phyloP scores from a whole-genome alignment of 305 asterid genomes.

The Rubia balearica region DNA sequence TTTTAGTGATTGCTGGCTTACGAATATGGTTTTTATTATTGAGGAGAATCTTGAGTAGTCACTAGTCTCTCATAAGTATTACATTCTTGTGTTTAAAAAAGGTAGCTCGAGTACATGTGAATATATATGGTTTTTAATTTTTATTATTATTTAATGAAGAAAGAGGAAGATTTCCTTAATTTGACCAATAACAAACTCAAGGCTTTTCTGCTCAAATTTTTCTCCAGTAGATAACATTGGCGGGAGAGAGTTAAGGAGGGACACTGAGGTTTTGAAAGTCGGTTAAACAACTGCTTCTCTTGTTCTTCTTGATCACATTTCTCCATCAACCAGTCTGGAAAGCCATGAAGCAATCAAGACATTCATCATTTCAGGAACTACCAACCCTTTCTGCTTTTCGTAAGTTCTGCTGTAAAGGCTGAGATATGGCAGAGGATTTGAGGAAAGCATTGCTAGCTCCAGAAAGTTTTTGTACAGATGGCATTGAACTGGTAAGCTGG shows the following conservation, averaged over 20 bases:
- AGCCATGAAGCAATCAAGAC: neutral
- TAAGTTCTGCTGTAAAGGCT: conserved; percentile 11
- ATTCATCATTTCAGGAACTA: neutral
- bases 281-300: conserved; percentile 6
- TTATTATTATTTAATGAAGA: neutral
- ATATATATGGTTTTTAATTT: too few species aligned
- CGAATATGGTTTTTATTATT: too few species aligned
- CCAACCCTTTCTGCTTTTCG: neutral
- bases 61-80: neutral
- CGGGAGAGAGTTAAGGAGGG: neutral
- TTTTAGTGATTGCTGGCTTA: neutral
- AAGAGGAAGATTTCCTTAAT: neutral
- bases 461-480: conserved; percentile 19
- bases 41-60: neutral
- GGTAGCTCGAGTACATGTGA: too few species aligned
- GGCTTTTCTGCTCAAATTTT: too few species aligned
- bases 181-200: neutral
- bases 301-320: conserved; percentile 2
- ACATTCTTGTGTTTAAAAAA: neutral
- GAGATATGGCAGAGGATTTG: conserved; percentile 23
- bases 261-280: conserved; percentile 18
- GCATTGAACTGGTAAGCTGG: conserved; percentile 28
- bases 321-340: neutral
- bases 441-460: conserved; percentile 24
- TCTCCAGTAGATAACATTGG: neutral